Conservation (phyloP, 2,329 filamentous ascomycete species). For the Drechslerella coelobrocha region DNA sequence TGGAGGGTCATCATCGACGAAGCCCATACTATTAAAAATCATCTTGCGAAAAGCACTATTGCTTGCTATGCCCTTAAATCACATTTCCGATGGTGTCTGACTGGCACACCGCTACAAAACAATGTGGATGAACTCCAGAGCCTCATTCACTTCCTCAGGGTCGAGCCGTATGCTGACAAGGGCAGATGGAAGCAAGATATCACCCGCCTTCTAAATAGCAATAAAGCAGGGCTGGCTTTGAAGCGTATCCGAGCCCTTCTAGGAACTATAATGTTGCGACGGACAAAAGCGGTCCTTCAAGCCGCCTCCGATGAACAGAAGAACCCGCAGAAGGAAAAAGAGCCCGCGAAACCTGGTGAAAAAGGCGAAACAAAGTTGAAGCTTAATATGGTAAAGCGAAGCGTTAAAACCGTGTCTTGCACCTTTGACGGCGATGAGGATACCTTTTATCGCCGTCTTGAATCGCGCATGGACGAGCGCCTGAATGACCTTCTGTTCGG, state of each 20-base stretch:
- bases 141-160: slow-evolving; percentile 87
- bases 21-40: slow-evolving; percentile 97
- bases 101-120: slow-evolving; percentile 97
- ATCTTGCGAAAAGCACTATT: slow-evolving; percentile 92
- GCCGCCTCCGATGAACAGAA: slow-evolving; percentile 67
- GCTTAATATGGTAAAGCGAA: slow-evolving; percentile 77
- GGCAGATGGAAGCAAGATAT: slow-evolving; percentile 91
- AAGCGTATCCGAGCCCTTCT: slow-evolving; percentile 82
- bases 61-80: slow-evolving; percentile 84
- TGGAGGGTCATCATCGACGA: slow-evolving; percentile 95
- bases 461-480: slow-evolving; percentile 82
- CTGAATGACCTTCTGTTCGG: slow-evolving; percentile 87
- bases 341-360: slow-evolving; percentile 58
- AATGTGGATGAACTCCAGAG: slow-evolving; percentile 96
- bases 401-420: slow-evolving; percentile 79
- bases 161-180: slow-evolving; percentile 87
- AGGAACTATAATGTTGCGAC: slow-evolving; percentile 96
- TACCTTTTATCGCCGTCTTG: slow-evolving; percentile 82
- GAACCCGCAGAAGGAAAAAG: slow-evolving; percentile 63
- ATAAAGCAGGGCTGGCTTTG: slow-evolving; percentile 87
- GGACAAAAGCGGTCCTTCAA: slow-evolving; percentile 96
- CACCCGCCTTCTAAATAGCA: slow-evolving; percentile 84
- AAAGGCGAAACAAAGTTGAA: slow-evolving; percentile 68
- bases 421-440: slow-evolving; percentile 81
- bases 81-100: slow-evolving; percentile 94